Evolutionary conservation across 1,284 basidiomycete species (phyloP).

Genomic region (Heliocybe sulcata): DNA sequence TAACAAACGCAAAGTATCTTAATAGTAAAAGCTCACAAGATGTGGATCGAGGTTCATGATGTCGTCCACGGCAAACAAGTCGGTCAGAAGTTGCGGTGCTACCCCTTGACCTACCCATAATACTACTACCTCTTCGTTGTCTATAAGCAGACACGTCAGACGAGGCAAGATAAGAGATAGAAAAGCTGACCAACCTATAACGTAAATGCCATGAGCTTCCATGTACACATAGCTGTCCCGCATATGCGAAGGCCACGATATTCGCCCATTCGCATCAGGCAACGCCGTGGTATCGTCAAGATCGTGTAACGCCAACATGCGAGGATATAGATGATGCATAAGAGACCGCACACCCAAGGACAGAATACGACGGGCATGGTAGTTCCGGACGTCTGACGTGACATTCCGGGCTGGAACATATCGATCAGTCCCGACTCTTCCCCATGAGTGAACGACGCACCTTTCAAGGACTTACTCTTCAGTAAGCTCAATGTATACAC

Average conservation of each 20-base stretch:
- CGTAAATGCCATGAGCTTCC: constrained; percentile 87
- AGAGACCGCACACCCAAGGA: constrained; percentile 63
- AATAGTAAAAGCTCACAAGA: constrained; percentile 40
- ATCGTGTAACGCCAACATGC: constrained; percentile 86
- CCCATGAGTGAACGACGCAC: constrained; percentile 26
- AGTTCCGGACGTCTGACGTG: constrained; percentile 89
- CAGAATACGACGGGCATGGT: constrained; percentile 74
- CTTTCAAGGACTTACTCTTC: constrained; percentile 92
- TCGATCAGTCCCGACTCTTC: background rate
- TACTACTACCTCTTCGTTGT: constrained; percentile 88
- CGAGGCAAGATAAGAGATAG: background rate
- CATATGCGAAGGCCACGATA: constrained; percentile 77
- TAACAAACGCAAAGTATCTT: constrained; percentile 1
- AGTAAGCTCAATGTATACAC: constrained; percentile 80
- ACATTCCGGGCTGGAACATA: constrained; percentile 66
- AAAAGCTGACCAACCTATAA: constrained; percentile 63
- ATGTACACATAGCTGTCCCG: constrained; percentile 83
- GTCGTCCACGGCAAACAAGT: constrained; percentile 84
- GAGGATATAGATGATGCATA: constrained; percentile 85
- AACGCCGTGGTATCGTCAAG: constrained; percentile 70
- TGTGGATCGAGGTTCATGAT: constrained; percentile 67
- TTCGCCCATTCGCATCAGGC: constrained; percentile 50
- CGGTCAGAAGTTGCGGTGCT: constrained; percentile 77
- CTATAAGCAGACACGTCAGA: constrained; percentile 30
- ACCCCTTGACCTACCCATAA: constrained; percentile 88